Conservation (phyloP, 495 filamentous ascomycete genomes). For the Choiromyces venosus region DNA sequence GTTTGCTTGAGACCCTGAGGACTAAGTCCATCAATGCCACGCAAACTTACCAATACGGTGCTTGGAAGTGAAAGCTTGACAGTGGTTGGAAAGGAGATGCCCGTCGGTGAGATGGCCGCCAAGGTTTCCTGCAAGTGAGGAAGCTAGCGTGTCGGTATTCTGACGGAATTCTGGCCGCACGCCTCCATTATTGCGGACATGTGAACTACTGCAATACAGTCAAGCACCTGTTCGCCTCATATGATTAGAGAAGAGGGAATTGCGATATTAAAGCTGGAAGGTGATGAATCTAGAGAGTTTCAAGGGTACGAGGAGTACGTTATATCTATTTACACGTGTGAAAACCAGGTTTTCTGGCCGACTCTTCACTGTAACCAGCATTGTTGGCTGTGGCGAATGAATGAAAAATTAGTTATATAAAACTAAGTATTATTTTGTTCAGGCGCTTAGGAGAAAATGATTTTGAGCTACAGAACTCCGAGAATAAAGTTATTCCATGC, state of each 20-base stretch:
- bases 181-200: neutral
- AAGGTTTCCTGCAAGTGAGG: neutral
- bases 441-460: neutral
- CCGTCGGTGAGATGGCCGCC: neutral
- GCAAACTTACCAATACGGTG: neutral
- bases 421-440: neutral
- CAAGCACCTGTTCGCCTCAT: neutral
- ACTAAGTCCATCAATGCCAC: neutral
- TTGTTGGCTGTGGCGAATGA: neutral
- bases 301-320: neutral
- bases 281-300: neutral
- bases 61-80: neutral
- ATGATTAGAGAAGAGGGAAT: neutral
- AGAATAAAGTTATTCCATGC: neutral
- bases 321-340: neutral
- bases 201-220: neutral
- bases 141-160: neutral
- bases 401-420: neutral
- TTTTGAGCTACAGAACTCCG: neutral
- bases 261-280: neutral
- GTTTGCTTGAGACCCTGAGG: neutral
- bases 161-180: neutral
- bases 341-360: slow-evolving; percentile 1
- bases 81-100: neutral
- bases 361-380: neutral